Conservation (phyloP, 1,284 basidiomycete species). For the Fomitopsis schrenkii region DNA sequence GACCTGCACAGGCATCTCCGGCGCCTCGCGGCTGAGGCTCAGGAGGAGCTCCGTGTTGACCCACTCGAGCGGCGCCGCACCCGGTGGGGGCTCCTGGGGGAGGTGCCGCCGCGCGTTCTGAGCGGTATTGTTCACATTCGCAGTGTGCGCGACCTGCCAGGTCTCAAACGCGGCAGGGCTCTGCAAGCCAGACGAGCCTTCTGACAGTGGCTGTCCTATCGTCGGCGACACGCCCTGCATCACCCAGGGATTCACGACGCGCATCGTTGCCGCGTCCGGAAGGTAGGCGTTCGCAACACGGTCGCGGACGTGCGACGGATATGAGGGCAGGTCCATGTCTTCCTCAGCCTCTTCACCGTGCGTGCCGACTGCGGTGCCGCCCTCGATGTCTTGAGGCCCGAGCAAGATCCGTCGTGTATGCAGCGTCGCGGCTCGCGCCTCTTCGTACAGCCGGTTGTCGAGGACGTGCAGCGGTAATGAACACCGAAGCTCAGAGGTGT, state of each 20-base stretch:
- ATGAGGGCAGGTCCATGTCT: conserved; percentile 79
- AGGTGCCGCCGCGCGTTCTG: conserved; percentile 20
- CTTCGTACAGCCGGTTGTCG: conserved; percentile 66
- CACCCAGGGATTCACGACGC: conserved; percentile 64
- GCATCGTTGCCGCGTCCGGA: conserved; percentile 59
- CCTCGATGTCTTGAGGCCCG: conserved; percentile 37
- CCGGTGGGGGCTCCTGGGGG: conserved; percentile 23
- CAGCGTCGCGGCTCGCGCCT: conserved; percentile 68
- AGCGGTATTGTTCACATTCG: background rate
- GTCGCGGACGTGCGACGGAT: conserved; percentile 85
- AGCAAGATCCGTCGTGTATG: conserved; percentile 68
- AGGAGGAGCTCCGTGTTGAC: conserved; percentile 79
- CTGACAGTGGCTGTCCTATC: conserved; percentile 16
- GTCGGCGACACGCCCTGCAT: conserved; percentile 36
- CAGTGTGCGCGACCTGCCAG: conserved; percentile 12
- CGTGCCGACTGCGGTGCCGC: conserved; percentile 25
- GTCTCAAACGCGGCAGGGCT: conserved; percentile 28
- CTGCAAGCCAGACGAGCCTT: conserved; percentile 22
- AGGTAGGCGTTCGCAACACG: conserved; percentile 80
- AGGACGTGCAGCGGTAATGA: conserved; percentile 86
- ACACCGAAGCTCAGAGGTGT: conserved; percentile 87
- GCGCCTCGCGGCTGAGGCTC: conserved; percentile 44
- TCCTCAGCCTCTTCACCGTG: conserved; percentile 43
- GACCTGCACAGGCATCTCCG: conserved; percentile 22
- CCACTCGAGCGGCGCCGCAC: conserved; percentile 57